phyloP scores from a whole-genome alignment of 805 yeast species.

The Wickerhamomyces alni region DNA sequence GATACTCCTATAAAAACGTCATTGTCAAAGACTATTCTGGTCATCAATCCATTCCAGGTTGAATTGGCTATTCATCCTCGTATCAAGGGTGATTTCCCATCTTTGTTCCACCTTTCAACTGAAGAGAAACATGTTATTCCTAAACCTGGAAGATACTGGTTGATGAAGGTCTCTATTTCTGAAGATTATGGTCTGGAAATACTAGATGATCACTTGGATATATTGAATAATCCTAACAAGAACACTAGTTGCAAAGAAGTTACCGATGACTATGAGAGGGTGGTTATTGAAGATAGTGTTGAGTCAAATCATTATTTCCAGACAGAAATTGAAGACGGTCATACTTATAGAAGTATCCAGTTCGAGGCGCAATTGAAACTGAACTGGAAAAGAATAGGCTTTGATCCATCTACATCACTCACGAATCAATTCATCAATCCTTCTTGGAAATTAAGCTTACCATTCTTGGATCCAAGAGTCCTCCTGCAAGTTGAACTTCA shows the following conservation, averaged over 20 bases:
- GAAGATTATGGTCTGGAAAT: constrained; percentile 26
- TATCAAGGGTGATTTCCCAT: constrained; percentile 25
- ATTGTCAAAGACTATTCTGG: constrained; percentile 11
- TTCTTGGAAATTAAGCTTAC: constrained; percentile 48
- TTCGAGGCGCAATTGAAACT: constrained; percentile 23
- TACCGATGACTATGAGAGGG: constrained; percentile 1
- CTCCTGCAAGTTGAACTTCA: constrained; percentile 33
- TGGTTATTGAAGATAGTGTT: constrained; percentile 5
- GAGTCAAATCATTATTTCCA: constrained; percentile 16
- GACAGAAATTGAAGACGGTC: constrained; percentile 33
- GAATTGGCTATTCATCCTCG: constrained; percentile 28
- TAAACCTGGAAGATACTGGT: constrained; percentile 31
- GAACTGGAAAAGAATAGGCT: constrained; percentile 29
- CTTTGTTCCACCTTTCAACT: constrained; percentile 13
- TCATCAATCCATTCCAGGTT: constrained; percentile 26
- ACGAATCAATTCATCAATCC: constrained; percentile 28
- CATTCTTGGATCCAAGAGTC: constrained; percentile 67
- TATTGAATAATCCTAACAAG: constrained; percentile 30
- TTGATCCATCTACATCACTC: too few relatives aligned
- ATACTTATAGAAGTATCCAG: constrained; percentile 33
- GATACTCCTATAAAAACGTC: constrained; percentile 20
- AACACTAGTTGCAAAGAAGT: constrained; percentile 24
- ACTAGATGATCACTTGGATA: constrained; percentile 24
- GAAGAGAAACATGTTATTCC: constrained; percentile 16
- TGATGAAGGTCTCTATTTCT: constrained; percentile 26